Percentiles rank a stretch among this genome's conserved stretches.
These are phyloP conservation scores for Neocucurbitaria cava DNA, from an alignment of 2,329 filamentous ascomycete genomes.

Conservation along the genomic window DNA sequence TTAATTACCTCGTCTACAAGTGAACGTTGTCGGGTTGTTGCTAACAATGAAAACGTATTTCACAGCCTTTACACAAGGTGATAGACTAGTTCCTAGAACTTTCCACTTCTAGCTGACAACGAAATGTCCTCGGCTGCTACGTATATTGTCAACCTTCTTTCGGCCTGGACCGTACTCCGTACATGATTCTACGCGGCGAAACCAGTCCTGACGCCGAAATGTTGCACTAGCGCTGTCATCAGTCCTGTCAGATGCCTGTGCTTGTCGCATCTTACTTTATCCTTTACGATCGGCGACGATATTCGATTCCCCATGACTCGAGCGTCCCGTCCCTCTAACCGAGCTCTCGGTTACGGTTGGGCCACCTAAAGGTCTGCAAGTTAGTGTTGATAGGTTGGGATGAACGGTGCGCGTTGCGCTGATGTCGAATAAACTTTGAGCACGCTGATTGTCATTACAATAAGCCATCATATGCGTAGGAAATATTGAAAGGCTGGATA, in stretches of 20 bases:
- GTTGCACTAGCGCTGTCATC: not conserved
- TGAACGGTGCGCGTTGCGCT: too few species aligned
- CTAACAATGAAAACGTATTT: too few species aligned
- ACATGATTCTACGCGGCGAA: not conserved
- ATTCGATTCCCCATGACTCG: not conserved
- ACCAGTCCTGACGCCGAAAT: not conserved
- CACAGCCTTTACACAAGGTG: too few species aligned
- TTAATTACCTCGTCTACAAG: too few species aligned
- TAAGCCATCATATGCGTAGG: too few species aligned
- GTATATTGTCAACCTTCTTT: not conserved
- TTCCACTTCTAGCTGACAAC: not conserved
- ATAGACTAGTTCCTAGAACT: too few species aligned
- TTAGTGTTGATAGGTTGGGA: not conserved
- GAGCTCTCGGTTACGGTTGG: not conserved
- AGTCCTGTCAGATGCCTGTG: not conserved
- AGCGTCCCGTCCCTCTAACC: not conserved
- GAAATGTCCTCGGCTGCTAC: not conserved
- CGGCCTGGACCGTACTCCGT: not conserved
- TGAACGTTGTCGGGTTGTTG: too few species aligned
- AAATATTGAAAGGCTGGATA: too few species aligned
- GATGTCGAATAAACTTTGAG: too few species aligned
- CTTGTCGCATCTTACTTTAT: not conserved
- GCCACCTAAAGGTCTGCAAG: not conserved
- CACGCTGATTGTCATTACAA: too few species aligned
- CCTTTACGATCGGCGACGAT: not conserved